phyloP scores from a whole-genome alignment of 2,329 filamentous ascomycete genomes.

The Periconia sp. region DNA sequence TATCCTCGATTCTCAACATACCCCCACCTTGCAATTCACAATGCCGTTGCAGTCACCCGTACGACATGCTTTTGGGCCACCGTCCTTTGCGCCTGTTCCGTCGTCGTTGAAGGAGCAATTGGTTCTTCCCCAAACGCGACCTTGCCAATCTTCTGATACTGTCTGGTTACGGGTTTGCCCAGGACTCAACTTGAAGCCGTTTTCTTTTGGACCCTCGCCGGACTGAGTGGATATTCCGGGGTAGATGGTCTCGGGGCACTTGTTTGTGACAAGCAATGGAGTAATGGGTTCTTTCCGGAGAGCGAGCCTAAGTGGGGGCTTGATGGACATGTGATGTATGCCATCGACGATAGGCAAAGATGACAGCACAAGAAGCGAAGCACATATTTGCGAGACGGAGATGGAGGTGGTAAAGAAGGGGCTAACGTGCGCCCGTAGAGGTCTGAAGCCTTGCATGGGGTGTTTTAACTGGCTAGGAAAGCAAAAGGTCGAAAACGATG shows the following conservation, averaged over 20 bases:
- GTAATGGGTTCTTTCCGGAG: conserved; percentile 38
- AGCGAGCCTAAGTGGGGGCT: conserved; percentile 29
- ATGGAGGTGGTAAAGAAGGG: conserved; percentile 4
- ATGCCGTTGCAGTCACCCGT: conserved; percentile 77
- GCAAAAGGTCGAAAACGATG: background rate
- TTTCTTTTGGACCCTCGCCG: conserved; percentile 66
- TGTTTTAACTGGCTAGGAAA: conserved; percentile 14
- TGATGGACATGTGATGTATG: conserved; percentile 36
- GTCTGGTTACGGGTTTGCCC: conserved; percentile 62
- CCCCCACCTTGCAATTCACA: conserved; percentile 68
- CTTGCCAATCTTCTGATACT: conserved; percentile 76
- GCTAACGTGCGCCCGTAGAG: conserved; percentile 5
- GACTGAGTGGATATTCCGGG: conserved; percentile 74
- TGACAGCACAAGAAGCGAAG: conserved; percentile 23
- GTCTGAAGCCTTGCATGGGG: conserved; percentile 18
- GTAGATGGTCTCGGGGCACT: conserved; percentile 71
- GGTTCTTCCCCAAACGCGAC: conserved; percentile 79
- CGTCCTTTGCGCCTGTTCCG: conserved; percentile 56
- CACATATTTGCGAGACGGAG: conserved; percentile 23
- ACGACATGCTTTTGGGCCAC: conserved; percentile 61
- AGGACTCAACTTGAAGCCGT: conserved; percentile 67
- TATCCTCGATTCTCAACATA: conserved; percentile 45
- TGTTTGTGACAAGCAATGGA: conserved; percentile 70
- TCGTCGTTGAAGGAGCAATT: conserved; percentile 76
- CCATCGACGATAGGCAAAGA: conserved; percentile 24